phyloP scores from a whole-genome alignment of 2,329 filamentous ascomycete species.

The Stenocarpella maydis region DNA sequence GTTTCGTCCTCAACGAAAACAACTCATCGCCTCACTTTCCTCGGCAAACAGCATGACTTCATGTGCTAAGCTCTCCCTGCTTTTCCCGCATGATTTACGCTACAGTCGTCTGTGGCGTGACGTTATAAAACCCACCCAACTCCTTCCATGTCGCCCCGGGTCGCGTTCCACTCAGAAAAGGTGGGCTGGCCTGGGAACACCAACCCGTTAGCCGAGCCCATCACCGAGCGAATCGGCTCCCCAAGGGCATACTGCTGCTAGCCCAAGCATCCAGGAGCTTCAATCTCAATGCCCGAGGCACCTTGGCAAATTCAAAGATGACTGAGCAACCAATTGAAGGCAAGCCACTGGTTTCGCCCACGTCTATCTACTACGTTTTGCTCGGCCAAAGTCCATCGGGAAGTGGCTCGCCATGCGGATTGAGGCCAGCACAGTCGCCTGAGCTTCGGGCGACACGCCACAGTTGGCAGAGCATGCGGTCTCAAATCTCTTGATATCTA shows the following conservation, averaged over 20 bases:
- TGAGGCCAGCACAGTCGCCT: conserved; percentile 1
- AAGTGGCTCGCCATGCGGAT: not conserved
- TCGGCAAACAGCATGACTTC: conserved; percentile 29
- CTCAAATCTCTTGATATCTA: conserved; percentile 11
- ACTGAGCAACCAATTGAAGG: conserved; percentile 12
- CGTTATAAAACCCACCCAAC: conserved; percentile 25
- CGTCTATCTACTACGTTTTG: not conserved
- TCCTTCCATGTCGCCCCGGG: not conserved
- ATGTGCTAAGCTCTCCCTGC: conserved; percentile 23
- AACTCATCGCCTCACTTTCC: conserved; percentile 30
- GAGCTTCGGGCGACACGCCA: conserved; percentile 16
- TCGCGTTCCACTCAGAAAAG: conserved; percentile 6
- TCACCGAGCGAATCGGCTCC: conserved; percentile 20
- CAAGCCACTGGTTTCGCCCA: not conserved
- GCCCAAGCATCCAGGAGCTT: not conserved
- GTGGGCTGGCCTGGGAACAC: not conserved
- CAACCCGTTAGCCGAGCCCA: conserved; percentile 10
- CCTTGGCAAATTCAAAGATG: not conserved
- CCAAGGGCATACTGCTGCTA: not conserved
- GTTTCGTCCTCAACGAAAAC: conserved; percentile 19
- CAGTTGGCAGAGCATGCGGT: not conserved
- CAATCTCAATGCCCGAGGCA: conserved; percentile 3
- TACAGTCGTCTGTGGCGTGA: conserved; percentile 29
- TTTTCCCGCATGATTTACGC: conserved; percentile 25
- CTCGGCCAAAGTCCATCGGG: conserved; percentile 9